Evolutionary conservation across 805 yeast species (phyloP).

Genomic region (Yamadazyma tumulicola): DNA sequence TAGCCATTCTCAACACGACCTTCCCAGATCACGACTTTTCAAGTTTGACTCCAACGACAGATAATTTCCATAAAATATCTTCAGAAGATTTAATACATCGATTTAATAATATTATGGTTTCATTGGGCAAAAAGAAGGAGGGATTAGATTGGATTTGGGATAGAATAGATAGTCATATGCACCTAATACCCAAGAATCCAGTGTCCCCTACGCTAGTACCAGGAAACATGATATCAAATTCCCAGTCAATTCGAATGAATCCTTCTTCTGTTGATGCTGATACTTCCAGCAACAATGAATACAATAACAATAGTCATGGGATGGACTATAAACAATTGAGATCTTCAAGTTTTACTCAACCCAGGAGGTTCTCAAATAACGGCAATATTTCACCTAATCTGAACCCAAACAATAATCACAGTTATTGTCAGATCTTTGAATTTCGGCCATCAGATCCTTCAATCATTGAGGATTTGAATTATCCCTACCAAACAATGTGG

Average conservation of each 20-base stretch:
- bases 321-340: slow-evolving; percentile 6
- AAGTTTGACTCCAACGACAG: slow-evolving; percentile 76
- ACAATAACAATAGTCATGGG: background rate
- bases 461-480: slow-evolving; percentile 55
- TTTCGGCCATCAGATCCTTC: slow-evolving; percentile 60
- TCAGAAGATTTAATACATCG: slow-evolving; percentile 52
- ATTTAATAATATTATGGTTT: slow-evolving; percentile 72
- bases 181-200: slow-evolving; percentile 40
- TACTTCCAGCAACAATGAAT: background rate
- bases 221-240: background rate
- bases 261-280: slow-evolving; percentile 8
- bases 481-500: slow-evolving; percentile 56
- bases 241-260: slow-evolving; percentile 1
- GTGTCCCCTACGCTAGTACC: slow-evolving; percentile 19
- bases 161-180: slow-evolving; percentile 78
- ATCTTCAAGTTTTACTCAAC: slow-evolving; percentile 6
- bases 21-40: slow-evolving; percentile 97
- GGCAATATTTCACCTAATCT: slow-evolving; percentile 16
- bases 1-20: slow-evolving; percentile 85
- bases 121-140: slow-evolving; percentile 41
- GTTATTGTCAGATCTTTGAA: slow-evolving; percentile 60
- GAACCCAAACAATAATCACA: slow-evolving; percentile 12
- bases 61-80: slow-evolving; percentile 37
- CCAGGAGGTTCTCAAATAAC: slow-evolving; percentile 6
- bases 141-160: slow-evolving; percentile 79